These are phyloP conservation scores for Nannizzia gypsea DNA, from an alignment of 2,329 filamentous ascomycete species.

Conservation along the genomic window DNA sequence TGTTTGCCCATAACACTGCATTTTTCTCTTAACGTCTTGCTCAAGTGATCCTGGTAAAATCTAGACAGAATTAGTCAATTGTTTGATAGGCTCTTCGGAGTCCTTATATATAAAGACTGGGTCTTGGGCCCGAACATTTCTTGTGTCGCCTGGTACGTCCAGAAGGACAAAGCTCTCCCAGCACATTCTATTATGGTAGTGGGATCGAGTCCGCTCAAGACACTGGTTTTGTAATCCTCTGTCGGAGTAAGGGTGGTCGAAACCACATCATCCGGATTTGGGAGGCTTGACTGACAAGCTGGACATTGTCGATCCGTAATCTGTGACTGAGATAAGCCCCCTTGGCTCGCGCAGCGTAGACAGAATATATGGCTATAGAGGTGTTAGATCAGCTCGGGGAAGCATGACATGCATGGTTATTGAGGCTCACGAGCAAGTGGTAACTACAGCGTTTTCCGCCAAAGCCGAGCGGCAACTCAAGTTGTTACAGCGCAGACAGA, in stretches of 20 bases:
- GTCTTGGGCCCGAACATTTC: conserved; percentile 54
- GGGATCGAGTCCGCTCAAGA: conserved; percentile 72
- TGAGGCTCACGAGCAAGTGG: conserved; percentile 63
- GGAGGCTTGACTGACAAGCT: conserved; percentile 58
- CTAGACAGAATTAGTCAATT: conserved; percentile 29
- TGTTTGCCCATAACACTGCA: conserved; percentile 53
- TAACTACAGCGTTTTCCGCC: conserved; percentile 63
- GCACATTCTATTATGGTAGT: conserved; percentile 78
- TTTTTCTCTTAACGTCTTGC: conserved; percentile 60
- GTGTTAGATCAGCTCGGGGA: too few relatives aligned
- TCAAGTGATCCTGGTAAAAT: conserved; percentile 64
- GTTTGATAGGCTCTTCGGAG: background rate
- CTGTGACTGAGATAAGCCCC: conserved; percentile 49
- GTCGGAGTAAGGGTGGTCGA: conserved; percentile 61
- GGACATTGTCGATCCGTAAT: conserved; percentile 54
- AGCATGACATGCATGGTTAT: too few relatives aligned
- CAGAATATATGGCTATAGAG: conserved; percentile 70
- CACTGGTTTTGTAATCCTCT: conserved; percentile 81
- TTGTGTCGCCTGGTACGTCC: conserved; percentile 71
- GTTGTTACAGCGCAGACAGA: conserved; percentile 64
- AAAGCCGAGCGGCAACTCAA: conserved; percentile 63
- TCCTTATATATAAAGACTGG: background rate
- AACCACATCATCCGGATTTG: conserved; percentile 63
- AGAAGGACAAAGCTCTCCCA: conserved; percentile 66
- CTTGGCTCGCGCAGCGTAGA: conserved; percentile 54